Conservation (phyloP, 305 asterid species). For the Salvia sclarea region DNA sequence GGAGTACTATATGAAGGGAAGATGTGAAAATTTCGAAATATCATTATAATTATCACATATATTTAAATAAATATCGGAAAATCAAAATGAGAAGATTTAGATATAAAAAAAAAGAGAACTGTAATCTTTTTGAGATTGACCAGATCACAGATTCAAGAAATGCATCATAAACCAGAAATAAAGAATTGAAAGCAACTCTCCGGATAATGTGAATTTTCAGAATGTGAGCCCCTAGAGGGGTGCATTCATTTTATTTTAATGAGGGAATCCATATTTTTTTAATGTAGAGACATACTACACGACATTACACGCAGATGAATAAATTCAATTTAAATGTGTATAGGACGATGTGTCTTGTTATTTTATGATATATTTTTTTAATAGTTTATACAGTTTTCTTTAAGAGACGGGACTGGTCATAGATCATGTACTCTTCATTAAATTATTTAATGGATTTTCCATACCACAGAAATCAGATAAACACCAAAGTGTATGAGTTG, state of each 20-base stretch:
- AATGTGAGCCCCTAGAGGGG: slow-evolving; percentile 34
- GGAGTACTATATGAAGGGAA: too few species aligned
- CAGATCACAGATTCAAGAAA: slow-evolving; percentile 37
- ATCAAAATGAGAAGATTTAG: not conserved
- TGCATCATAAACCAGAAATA: slow-evolving; percentile 25
- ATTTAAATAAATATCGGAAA: not conserved
- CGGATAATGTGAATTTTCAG: slow-evolving; percentile 38
- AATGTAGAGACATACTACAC: slow-evolving; percentile 38
- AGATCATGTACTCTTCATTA: slow-evolving; percentile 19
- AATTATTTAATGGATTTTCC: slow-evolving; percentile 1
- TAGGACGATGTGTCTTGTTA: slow-evolving; percentile 11
- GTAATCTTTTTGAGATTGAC: slow-evolving; percentile 26
- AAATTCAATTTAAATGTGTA: slow-evolving; percentile 29
- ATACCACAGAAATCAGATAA: slow-evolving; percentile 13
- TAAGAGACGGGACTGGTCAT: slow-evolving; percentile 19
- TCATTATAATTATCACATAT: too few species aligned
- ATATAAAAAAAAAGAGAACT: not conserved
- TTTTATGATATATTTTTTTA: not conserved
- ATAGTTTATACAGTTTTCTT: not conserved
- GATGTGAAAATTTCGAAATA: not conserved
- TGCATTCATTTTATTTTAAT: slow-evolving; percentile 24
- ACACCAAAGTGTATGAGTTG: not conserved
- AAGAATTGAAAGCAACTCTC: slow-evolving; percentile 37
- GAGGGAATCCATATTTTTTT: slow-evolving; percentile 5
- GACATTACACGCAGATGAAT: slow-evolving; percentile 36